Conservation (phyloP, 805 yeast genomes). For the Yamadazyma olivae region DNA sequence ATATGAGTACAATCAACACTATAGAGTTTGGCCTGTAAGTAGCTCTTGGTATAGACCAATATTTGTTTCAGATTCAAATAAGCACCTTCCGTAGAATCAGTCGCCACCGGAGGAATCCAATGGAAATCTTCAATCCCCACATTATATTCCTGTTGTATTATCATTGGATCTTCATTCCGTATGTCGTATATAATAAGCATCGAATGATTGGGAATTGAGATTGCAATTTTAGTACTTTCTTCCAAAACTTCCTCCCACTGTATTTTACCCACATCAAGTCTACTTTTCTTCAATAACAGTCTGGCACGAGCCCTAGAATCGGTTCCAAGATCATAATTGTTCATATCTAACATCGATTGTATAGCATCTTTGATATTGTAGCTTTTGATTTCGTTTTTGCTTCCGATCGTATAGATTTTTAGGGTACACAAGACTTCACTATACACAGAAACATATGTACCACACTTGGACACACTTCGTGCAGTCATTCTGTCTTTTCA, state of each 20-base stretch:
- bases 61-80: slow-evolving; percentile 33
- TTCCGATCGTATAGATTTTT: slow-evolving; percentile 5
- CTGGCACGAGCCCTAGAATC: too few species aligned
- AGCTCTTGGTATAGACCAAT: slow-evolving; percentile 24
- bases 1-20: slow-evolving; percentile 35
- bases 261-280: slow-evolving; percentile 5
- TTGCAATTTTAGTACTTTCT: slow-evolving; percentile 28
- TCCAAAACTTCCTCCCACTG: slow-evolving; percentile 11
- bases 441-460: slow-evolving; percentile 2
- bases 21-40: slow-evolving; percentile 29
- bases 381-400: slow-evolving; percentile 3
- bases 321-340: too few species aligned
- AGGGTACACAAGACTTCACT: slow-evolving; percentile 4
- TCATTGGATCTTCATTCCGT: slow-evolving; percentile 21
- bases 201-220: slow-evolving; percentile 17
- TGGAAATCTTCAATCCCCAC: slow-evolving; percentile 29
- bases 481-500: too few species aligned
- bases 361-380: slow-evolving; percentile 8
- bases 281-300: too few species aligned
- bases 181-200: slow-evolving; percentile 24
- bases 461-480: slow-evolving; percentile 6
- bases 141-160: slow-evolving; percentile 24
- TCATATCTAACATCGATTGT: neutral
- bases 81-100: slow-evolving; percentile 16
- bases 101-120: slow-evolving; percentile 28